These are phyloP conservation scores for Torulaspora delbrueckii DNA, from an alignment of 805 yeast genomes.

Conservation along the genomic window DNA sequence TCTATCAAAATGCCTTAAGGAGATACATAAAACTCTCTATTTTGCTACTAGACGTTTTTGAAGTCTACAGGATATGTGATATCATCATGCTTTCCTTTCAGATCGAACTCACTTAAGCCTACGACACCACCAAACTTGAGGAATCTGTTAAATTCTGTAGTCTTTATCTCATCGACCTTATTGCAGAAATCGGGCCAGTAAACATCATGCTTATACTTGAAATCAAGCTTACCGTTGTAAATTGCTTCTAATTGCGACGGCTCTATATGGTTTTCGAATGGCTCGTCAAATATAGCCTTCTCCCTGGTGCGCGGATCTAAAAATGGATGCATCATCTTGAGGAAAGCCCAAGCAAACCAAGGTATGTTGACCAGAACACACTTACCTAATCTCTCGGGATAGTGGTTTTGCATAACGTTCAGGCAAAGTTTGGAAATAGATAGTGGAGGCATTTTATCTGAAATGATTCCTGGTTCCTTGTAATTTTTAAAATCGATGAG, in stretches of 20 bases:
- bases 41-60: not conserved
- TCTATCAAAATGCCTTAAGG: not conserved
- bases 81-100: conserved; percentile 36
- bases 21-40: no score
- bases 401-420: conserved; percentile 51
- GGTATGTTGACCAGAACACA: conserved; percentile 54
- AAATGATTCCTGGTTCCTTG: conserved; percentile 33
- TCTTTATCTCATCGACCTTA: conserved; percentile 39
- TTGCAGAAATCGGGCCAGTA: conserved; percentile 50
- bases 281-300: conserved; percentile 54
- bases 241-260: conserved; percentile 47
- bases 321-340: conserved; percentile 53
- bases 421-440: conserved; percentile 47
- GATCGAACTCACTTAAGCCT: conserved; percentile 54
- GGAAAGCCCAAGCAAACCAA: conserved; percentile 52
- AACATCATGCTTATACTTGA: conserved; percentile 47
- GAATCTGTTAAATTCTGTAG: conserved; percentile 38
- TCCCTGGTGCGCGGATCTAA: conserved; percentile 55
- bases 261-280: conserved; percentile 52
- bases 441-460: conserved; percentile 46
- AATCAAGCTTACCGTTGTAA: conserved; percentile 45
- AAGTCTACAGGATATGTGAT: conserved; percentile 24
- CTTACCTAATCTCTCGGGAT: conserved; percentile 54
- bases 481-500: conserved; percentile 51
- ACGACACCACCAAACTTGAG: conserved; percentile 41